phyloP scores from a whole-genome alignment of 192 early-diverging fungal genomes.

The Haplosporangium gracile region DNA sequence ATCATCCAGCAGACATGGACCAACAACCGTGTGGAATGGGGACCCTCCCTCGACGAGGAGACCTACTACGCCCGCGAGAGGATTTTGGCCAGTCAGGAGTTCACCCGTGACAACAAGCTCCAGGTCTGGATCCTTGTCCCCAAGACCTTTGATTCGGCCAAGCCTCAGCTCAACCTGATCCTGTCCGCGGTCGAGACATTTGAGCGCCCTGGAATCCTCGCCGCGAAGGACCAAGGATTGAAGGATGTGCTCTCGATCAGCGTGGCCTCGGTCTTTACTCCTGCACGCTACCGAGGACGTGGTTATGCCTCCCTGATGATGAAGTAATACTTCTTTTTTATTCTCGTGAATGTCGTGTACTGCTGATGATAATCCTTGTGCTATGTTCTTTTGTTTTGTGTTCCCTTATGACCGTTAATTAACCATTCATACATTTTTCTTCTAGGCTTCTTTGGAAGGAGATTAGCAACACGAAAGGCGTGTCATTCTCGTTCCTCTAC shows the following conservation, averaged over 20 bases:
- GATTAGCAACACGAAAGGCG: slow-evolving; percentile 24
- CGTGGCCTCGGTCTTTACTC: slow-evolving; percentile 44
- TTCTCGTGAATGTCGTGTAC: not conserved
- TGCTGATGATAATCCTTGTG: not conserved
- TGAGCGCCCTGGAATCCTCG: slow-evolving; percentile 29
- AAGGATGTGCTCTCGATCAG: slow-evolving; percentile 30
- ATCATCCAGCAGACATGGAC: slow-evolving; percentile 37
- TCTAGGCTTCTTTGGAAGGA: slow-evolving; percentile 43
- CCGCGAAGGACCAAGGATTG: slow-evolving; percentile 30
- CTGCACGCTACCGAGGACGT: slow-evolving; percentile 16
- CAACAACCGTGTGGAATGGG: slow-evolving; percentile 42
- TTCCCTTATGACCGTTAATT: not conserved
- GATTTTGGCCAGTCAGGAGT: slow-evolving; percentile 15
- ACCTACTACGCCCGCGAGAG: slow-evolving; percentile 29
- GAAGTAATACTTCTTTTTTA: slow-evolving; percentile 16
- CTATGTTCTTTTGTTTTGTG: not conserved
- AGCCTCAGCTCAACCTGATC: slow-evolving; percentile 25
- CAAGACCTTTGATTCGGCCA: slow-evolving; percentile 28
- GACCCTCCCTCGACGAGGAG: slow-evolving; percentile 5
- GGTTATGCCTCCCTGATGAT: slow-evolving; percentile 43
- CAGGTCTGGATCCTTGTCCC: slow-evolving; percentile 46
- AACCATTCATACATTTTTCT: not conserved
- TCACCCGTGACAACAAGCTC: slow-evolving; percentile 25
- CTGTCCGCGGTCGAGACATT: slow-evolving; percentile 33
- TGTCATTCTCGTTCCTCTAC: slow-evolving; percentile 36